Conservation (phyloP, 2,329 filamentous ascomycete species). For the Hansfordia pulvinata region DNA sequence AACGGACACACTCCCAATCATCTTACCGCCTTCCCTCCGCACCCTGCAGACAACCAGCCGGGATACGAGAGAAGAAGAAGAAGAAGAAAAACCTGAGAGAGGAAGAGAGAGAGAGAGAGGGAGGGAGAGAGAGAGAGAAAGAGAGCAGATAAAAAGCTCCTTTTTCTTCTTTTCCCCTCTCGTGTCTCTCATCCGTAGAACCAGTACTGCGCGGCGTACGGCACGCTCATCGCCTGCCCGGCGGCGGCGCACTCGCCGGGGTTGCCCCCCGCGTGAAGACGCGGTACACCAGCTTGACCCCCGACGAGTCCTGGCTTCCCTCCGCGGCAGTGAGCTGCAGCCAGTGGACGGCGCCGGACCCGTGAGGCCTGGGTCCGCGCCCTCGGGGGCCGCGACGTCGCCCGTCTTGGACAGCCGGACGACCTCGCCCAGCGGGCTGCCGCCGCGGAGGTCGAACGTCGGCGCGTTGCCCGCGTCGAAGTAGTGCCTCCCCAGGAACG, state of each 20-base stretch:
- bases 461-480: slow-evolving; percentile 42
- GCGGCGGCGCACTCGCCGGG: slow-evolving; percentile 25
- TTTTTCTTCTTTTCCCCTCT: background rate
- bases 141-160: too few relatives aligned
- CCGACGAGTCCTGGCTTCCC: slow-evolving; percentile 20
- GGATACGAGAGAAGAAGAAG: slow-evolving; percentile 1
- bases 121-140: too few relatives aligned
- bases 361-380: slow-evolving; percentile 30
- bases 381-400: slow-evolving; percentile 35
- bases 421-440: slow-evolving; percentile 24
- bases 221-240: slow-evolving; percentile 32
- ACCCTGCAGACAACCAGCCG: too few relatives aligned
- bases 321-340: slow-evolving; percentile 30
- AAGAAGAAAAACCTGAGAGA: background rate
- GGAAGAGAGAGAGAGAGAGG: too few relatives aligned
- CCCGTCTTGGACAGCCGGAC: slow-evolving; percentile 35
- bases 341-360: slow-evolving; percentile 41
- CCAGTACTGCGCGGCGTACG: slow-evolving; percentile 46
- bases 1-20: too few relatives aligned
- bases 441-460: slow-evolving; percentile 40
- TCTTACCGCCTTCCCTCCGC: too few relatives aligned
- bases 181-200: slow-evolving; percentile 24
- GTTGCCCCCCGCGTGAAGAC: slow-evolving; percentile 39
- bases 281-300: slow-evolving; percentile 33
- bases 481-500: slow-evolving; percentile 51